Conservation (phyloP, 768 basidiomycete species). For the Neoboletus magnificus region DNA sequence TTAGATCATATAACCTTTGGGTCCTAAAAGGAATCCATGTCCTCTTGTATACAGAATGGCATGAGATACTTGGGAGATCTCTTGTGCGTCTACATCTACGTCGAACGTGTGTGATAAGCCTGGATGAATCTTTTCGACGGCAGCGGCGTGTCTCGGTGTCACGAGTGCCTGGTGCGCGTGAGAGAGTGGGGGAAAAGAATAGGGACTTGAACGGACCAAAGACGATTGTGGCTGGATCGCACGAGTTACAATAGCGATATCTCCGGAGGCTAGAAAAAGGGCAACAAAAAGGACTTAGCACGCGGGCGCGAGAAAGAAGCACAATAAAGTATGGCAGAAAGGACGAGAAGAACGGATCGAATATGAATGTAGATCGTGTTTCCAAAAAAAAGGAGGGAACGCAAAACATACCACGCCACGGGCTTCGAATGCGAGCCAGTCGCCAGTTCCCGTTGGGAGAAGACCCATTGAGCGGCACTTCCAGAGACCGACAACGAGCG, state of each 20-base stretch:
- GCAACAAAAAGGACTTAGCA: background rate
- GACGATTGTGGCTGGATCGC: background rate
- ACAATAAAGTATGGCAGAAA: background rate
- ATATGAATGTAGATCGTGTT: background rate
- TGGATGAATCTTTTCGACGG: background rate
- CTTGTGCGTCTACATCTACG: too few relatives aligned
- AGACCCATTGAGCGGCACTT: constrained; percentile 93
- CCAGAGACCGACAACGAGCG: constrained; percentile 83
- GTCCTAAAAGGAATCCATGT: constrained; percentile 17
- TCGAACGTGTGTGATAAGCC: too few relatives aligned
- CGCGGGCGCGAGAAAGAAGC: background rate
- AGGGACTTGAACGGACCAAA: too few relatives aligned
- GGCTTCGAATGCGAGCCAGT: constrained; percentile 93
- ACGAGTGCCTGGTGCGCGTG: background rate
- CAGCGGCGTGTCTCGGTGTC: too few relatives aligned
- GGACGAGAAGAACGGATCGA: too few relatives aligned
- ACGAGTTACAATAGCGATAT: constrained; percentile 35
- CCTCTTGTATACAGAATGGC: constrained; percentile 12
- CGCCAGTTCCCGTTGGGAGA: constrained; percentile 84
- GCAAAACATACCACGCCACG: constrained; percentile 50
- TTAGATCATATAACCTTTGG: constrained; percentile 19
- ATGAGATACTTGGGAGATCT: too few relatives aligned
- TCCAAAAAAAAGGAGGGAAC: background rate
- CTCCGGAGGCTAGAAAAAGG: constrained; percentile 39
- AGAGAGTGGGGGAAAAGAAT: background rate